Evolutionary conservation across 352 stramenopile genomes (phyloP), one percentile per base, ranked within the genome.

Genomic region (Salisapilia sapeloensis): DNA sequence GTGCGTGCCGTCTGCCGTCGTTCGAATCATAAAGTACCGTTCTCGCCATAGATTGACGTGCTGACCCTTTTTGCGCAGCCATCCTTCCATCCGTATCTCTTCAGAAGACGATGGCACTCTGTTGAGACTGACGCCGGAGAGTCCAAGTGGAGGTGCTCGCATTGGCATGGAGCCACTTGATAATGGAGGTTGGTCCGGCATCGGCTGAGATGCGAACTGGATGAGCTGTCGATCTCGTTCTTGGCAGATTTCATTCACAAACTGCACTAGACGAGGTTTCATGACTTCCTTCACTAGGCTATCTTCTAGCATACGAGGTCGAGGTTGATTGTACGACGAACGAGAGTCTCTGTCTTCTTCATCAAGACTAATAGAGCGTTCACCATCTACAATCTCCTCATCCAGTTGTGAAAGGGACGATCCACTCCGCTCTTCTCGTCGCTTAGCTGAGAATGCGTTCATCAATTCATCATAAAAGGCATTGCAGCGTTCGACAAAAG

Each of bases 11-110:
- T 82, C 74, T 2, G 65, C 47, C 6, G 67, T 82, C 22, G 71
- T 77, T n/a, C 70, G 67, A 48, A 90, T 84, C 65, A 86, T 86
- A 32, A 86, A 90, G 44, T 90, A 90, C 6, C 74, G 58, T 18
- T 90, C 74, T 13, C 74, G 51, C 74, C 74, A 90, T 24, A 90
- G 47, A 30, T 83, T 90, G 4, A 90, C 74, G 33, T 90, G 74
- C 35, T 86, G 67, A 0, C 74, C 74, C 46, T 86, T 86, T 50
- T 90, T 90, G 29, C 71, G 62, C 16, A 90, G 56, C 61, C 65
- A 90, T 16, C 74, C 74, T 51, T 86, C 71, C 64, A 90, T 86
- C 22, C 70, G 52, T 38, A 90, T 90, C 53, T 86, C 70, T 1
- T 66, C 67, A 0, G 51, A 29, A 6, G 56, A 53, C 12, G 48